Conservation (phyloP, 2,329 filamentous ascomycete species). For the Claviceps maximensis region DNA sequence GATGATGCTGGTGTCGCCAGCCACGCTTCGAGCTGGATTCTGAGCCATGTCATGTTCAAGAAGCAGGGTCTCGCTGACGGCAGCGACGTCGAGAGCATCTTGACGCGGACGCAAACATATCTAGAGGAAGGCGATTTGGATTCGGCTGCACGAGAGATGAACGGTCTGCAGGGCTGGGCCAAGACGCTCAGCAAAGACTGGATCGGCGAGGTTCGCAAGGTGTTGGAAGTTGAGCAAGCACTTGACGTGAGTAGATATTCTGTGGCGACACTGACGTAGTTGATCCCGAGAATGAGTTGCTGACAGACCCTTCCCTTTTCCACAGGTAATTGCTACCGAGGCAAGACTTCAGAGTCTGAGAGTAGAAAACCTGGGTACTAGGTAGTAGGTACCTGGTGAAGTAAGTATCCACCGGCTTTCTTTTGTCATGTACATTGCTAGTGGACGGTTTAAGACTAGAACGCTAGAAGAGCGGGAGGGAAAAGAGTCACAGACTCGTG, state of each 20-base stretch:
- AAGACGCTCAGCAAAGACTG: slow-evolving; percentile 91
- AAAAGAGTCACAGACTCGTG: neutral
- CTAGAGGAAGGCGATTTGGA: slow-evolving; percentile 91
- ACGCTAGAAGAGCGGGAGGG: neutral
- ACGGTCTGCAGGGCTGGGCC: slow-evolving; percentile 82
- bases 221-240: slow-evolving; percentile 90
- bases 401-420: slow-evolving; percentile 12
- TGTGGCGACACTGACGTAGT: neutral
- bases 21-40: slow-evolving; percentile 76
- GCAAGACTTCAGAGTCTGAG: slow-evolving; percentile 78
- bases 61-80: slow-evolving; percentile 77
- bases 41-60: slow-evolving; percentile 94
- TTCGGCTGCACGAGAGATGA: slow-evolving; percentile 87
- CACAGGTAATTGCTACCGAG: slow-evolving; percentile 75
- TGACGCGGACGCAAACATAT: slow-evolving; percentile 77
- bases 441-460: slow-evolving; percentile 12
- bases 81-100: slow-evolving; percentile 84
- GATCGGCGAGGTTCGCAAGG: slow-evolving; percentile 79
- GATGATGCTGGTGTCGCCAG: slow-evolving; percentile 90
- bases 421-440: slow-evolving; percentile 24
- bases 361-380: slow-evolving; percentile 37
- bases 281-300: too few relatives aligned
- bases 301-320: slow-evolving; percentile 7
- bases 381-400: neutral
- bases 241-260: slow-evolving; percentile 59